Percentiles rank a stretch among this genome's conserved stretches.
phyloP scores from a whole-genome alignment of 352 stramenopile species.

The Globisporangium nodosum region DNA sequence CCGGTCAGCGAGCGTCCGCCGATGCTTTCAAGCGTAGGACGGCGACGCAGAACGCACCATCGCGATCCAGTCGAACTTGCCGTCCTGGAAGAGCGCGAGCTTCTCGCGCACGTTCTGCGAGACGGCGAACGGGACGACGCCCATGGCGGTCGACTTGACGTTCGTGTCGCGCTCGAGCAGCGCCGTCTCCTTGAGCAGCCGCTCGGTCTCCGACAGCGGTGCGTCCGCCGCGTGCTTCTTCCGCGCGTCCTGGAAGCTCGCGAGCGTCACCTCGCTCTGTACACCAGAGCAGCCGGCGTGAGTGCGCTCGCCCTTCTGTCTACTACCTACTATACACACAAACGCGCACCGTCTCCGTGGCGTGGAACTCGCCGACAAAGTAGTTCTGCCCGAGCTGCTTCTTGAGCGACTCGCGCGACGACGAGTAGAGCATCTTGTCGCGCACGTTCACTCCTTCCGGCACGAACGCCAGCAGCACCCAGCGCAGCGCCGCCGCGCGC shows the following conservation, averaged over 20 bases:
- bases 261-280: slow-evolving; percentile 73
- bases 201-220: slow-evolving; percentile 81
- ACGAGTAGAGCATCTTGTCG: slow-evolving; percentile 92
- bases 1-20: no score
- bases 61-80: slow-evolving; percentile 85
- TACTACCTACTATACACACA: slow-evolving; percentile 7
- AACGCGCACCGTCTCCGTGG: slow-evolving; percentile 56
- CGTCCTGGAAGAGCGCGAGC: slow-evolving; percentile 65
- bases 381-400: slow-evolving; percentile 89
- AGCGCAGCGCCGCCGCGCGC: slow-evolving; percentile 60
- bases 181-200: slow-evolving; percentile 73
- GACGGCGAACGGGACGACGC: slow-evolving; percentile 83
- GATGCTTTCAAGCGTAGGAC: no score
- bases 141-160: slow-evolving; percentile 87
- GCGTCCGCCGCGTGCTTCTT: slow-evolving; percentile 69
- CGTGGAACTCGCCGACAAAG: slow-evolving; percentile 88
- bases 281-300: background rate
- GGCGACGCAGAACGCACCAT: slow-evolving; percentile 39
- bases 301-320: background rate
- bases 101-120: slow-evolving; percentile 80
- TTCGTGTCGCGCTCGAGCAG: slow-evolving; percentile 78
- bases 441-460: slow-evolving; percentile 70
- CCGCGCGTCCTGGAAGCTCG: slow-evolving; percentile 64
- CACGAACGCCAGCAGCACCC: slow-evolving; percentile 79
- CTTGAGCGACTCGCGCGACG: slow-evolving; percentile 86